These are phyloP conservation scores for Aureoboletus auriporus DNA, from an alignment of 768 basidiomycete species.

Conservation along the genomic window DNA sequence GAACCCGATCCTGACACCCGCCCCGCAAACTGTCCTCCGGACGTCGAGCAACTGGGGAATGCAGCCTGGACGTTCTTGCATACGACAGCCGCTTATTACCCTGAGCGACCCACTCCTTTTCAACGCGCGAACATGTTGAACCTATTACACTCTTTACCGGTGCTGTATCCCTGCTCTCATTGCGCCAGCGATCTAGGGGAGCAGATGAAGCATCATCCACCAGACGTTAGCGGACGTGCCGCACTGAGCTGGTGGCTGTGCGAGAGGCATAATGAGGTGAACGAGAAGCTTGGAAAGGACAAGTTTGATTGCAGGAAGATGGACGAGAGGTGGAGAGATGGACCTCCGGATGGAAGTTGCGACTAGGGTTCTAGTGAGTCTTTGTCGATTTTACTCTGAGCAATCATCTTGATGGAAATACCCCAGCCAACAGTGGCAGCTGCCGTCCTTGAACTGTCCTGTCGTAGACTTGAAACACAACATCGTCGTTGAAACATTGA, in stretches of 20 bases:
- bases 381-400: slow-evolving; percentile 7
- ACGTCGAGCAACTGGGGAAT: slow-evolving; percentile 83
- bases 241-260: slow-evolving; percentile 85
- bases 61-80: slow-evolving; percentile 98
- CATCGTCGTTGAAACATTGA: no score
- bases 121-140: slow-evolving; percentile 84
- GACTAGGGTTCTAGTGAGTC: slow-evolving; percentile 54
- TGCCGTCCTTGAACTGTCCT: no score
- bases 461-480: no score
- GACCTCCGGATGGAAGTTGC: slow-evolving; percentile 82
- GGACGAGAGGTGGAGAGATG: slow-evolving; percentile 91
- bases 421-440: neutral
- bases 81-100: slow-evolving; percentile 93
- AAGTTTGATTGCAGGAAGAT: slow-evolving; percentile 78
- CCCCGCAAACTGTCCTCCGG: slow-evolving; percentile 78
- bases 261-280: slow-evolving; percentile 90
- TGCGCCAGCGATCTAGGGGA: slow-evolving; percentile 83
- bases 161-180: slow-evolving; percentile 82
- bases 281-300: slow-evolving; percentile 78
- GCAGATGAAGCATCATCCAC: slow-evolving; percentile 61
- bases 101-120: slow-evolving; percentile 66
- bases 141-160: slow-evolving; percentile 72
- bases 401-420: neutral
- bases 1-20: slow-evolving; percentile 34
- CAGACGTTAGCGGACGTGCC: slow-evolving; percentile 70